phyloP scores from a whole-genome alignment of 2,329 filamentous ascomycete species.

The Balansia obtecta region DNA sequence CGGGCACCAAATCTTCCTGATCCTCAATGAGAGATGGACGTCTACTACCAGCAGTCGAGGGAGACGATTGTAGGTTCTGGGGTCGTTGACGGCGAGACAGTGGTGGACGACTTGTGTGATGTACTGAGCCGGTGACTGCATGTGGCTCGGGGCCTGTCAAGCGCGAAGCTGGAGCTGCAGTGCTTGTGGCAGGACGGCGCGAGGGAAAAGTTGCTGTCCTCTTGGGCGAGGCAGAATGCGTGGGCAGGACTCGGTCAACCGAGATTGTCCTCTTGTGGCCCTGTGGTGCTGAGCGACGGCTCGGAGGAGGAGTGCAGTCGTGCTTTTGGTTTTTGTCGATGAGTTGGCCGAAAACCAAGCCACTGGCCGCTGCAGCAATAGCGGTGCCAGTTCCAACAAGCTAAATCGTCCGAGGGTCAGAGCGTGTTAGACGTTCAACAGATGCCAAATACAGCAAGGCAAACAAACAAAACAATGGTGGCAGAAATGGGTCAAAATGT shows the following conservation, averaged over 20 bases:
- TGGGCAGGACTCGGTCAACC: constrained; percentile 21
- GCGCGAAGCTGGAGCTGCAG: background rate
- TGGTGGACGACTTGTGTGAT: constrained; percentile 21
- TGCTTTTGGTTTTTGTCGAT: constrained; percentile 25
- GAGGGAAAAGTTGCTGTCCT: constrained; percentile 3
- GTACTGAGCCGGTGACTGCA: constrained; percentile 17
- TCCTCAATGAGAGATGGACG: constrained; percentile 28
- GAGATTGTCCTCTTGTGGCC: constrained; percentile 19
- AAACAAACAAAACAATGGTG: background rate
- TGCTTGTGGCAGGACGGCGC: constrained; percentile 6
- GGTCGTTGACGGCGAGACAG: constrained; percentile 25
- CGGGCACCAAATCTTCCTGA: background rate
- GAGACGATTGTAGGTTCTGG: constrained; percentile 27
- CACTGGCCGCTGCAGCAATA: constrained; percentile 46
- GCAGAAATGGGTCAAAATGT: background rate
- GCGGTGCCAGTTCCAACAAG: constrained; percentile 50
- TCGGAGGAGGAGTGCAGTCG: constrained; percentile 12
- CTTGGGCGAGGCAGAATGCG: background rate
- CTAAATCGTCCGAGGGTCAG: constrained; percentile 23
- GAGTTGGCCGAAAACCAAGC: constrained; percentile 46
- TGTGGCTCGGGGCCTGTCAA: constrained; percentile 4
- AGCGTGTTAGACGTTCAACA: constrained; percentile 11
- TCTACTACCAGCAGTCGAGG: constrained; percentile 25
- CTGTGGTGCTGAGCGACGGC: constrained; percentile 4
- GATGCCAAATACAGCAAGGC: background rate